A percentile compares a stretch with the other conserved stretches of the same genome.
These are phyloP conservation scores for Dictyostelium purpureum DNA, from an alignment of 78 protist genomes.

Conservation along the genomic window DNA sequence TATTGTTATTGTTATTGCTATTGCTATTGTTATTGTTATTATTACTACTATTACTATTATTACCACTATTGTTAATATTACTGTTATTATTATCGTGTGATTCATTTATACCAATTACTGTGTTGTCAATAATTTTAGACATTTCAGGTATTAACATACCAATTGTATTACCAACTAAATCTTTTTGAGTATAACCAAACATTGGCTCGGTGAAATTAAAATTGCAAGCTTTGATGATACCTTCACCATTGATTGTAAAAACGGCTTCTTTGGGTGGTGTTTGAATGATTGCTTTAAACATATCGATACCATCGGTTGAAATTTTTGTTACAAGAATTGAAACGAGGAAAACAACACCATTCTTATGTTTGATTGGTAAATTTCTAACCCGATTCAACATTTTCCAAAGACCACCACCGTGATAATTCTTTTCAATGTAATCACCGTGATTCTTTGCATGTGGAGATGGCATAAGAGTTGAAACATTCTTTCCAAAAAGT, in stretches of 20 bases:
- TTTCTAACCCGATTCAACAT: slow-evolving; percentile 51
- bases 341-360: slow-evolving; percentile 44
- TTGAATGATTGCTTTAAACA: slow-evolving; percentile 48
- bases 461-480: slow-evolving; percentile 41
- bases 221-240: slow-evolving; percentile 49
- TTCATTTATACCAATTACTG: not conserved
- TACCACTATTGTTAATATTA: not conserved
- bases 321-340: slow-evolving; percentile 24
- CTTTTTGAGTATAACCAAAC: slow-evolving; percentile 63
- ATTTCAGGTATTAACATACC: slow-evolving; percentile 44
- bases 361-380: slow-evolving; percentile 44
- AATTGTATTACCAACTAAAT: slow-evolving; percentile 42
- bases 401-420: slow-evolving; percentile 35
- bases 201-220: slow-evolving; percentile 59
- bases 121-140: slow-evolving; percentile 8
- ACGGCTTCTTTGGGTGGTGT: slow-evolving; percentile 54
- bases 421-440: slow-evolving; percentile 44
- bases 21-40: not conserved
- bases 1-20: not conserved
- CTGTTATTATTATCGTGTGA: not conserved
- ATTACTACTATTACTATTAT: not conserved
- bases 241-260: slow-evolving; percentile 25
- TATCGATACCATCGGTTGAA: slow-evolving; percentile 45
- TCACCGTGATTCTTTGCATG: not conserved
- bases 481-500: slow-evolving; percentile 41